phyloP scores from a whole-genome alignment of 345 rosid genomes.

The Sonneratia alba region DNA sequence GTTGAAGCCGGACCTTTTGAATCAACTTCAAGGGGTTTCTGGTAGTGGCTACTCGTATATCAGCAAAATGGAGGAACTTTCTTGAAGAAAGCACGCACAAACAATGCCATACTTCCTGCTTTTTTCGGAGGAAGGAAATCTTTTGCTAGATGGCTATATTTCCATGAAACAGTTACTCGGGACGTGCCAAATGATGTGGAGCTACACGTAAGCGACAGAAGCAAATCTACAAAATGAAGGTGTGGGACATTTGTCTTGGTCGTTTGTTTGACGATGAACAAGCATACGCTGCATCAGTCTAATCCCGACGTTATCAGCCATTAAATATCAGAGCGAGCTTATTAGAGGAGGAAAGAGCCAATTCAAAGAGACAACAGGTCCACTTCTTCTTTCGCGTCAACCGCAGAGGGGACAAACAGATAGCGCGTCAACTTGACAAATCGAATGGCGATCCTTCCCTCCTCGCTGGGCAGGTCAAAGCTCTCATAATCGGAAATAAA shows the following conservation, averaged over 20 bases:
- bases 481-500: not conserved
- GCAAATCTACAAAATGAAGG: not conserved
- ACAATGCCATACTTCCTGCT: conserved; percentile 31
- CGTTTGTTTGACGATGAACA: too few relatives aligned
- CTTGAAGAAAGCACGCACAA: not conserved
- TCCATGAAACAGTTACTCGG: conserved; percentile 27
- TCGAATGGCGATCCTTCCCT: conserved; percentile 1
- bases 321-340: not conserved
- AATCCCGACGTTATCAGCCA: too few relatives aligned
- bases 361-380: not conserved
- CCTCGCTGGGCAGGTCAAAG: conserved; percentile 5
- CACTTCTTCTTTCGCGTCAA: not conserved
- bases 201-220: conserved; percentile 29
- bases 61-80: not conserved
- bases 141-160: conserved; percentile 27
- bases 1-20: too few relatives aligned
- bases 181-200: conserved; percentile 58
- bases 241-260: not conserved
- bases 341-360: not conserved
- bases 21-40: not conserved
- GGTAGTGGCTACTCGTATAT: not conserved
- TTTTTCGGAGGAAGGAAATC: conserved; percentile 19
- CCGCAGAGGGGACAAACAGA: not conserved
- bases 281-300: too few relatives aligned
- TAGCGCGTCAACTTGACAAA: too few relatives aligned